These are phyloP conservation scores for Eucalyptus dawsonii DNA, from an alignment of 345 rosid species.

Conservation along the genomic window DNA sequence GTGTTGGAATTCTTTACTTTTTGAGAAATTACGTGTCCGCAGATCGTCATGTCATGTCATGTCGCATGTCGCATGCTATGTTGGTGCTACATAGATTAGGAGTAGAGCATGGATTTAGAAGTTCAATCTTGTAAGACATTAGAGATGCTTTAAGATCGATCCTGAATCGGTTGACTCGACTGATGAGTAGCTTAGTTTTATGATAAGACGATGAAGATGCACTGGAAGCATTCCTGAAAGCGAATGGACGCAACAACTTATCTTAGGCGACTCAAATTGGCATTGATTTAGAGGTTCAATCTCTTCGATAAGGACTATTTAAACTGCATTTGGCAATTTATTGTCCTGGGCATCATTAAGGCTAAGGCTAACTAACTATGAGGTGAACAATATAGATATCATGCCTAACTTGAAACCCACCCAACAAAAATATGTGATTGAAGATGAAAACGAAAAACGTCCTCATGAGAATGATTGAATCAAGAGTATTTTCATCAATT, in stretches of 20 bases:
- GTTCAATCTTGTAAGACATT: not conserved
- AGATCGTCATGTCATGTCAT: too few relatives aligned
- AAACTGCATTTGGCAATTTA: not conserved
- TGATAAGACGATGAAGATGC: not conserved
- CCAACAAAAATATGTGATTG: not conserved
- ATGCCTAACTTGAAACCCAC: not conserved
- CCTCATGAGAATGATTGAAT: not conserved
- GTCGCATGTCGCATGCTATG: fast-evolving
- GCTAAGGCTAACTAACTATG: too few relatives aligned
- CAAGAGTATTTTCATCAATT: not conserved
- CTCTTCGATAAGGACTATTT: not conserved
- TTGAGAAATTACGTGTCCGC: too few relatives aligned
- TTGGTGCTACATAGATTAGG: not conserved
- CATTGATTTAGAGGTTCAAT: not conserved
- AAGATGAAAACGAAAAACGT: not conserved
- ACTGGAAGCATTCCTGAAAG: not conserved
- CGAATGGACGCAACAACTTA: not conserved
- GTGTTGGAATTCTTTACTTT: too few relatives aligned
- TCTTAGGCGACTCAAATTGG: not conserved
- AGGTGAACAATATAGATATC: not conserved
- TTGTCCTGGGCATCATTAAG: not conserved
- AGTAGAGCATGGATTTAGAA: not conserved
- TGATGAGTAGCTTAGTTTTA: not conserved
- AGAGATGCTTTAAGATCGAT: not conserved
- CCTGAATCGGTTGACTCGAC: too few relatives aligned